These are phyloP conservation scores for Amanita rimosa DNA, from an alignment of 768 basidiomycete genomes.

Conservation along the genomic window DNA sequence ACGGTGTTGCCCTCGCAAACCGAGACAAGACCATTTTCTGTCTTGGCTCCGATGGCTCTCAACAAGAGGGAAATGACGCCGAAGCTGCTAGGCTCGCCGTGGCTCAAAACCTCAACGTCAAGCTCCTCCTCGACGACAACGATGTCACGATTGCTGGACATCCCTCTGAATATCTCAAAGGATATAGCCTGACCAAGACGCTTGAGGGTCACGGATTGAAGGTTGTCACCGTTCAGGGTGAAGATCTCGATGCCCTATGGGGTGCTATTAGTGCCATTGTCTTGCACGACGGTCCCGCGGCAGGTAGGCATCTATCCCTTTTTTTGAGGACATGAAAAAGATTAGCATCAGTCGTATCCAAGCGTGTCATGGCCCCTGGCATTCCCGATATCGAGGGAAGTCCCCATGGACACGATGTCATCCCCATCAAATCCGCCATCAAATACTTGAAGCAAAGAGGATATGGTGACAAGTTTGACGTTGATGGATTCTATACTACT, in stretches of 20 bases:
- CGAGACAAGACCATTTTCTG: slow-evolving; percentile 68
- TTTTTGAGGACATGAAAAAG: neutral
- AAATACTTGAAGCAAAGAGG: slow-evolving; percentile 62
- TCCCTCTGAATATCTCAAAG: slow-evolving; percentile 77
- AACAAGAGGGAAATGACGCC: slow-evolving; percentile 87
- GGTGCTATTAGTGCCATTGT: slow-evolving; percentile 44
- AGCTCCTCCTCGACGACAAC: slow-evolving; percentile 83
- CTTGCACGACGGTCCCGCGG: slow-evolving; percentile 63
- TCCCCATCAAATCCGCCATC: slow-evolving; percentile 71
- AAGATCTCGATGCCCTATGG: slow-evolving; percentile 76
- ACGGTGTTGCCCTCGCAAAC: slow-evolving; percentile 77
- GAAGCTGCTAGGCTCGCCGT: slow-evolving; percentile 85
- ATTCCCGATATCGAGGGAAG: slow-evolving; percentile 70
- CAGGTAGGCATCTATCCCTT: slow-evolving; percentile 33
- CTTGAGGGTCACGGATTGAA: slow-evolving; percentile 76
- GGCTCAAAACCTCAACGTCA: slow-evolving; percentile 73
- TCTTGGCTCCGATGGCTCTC: slow-evolving; percentile 83
- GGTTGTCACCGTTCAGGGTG: slow-evolving; percentile 63
- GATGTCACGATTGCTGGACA: slow-evolving; percentile 91
- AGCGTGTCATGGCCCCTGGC: slow-evolving; percentile 59
- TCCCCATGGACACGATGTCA: slow-evolving; percentile 76
- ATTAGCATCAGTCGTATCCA: slow-evolving; percentile 42
- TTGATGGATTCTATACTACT: slow-evolving; percentile 35
- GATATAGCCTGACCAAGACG: slow-evolving; percentile 61
- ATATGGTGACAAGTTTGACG: slow-evolving; percentile 34